Conservation (phyloP, 2,329 filamentous ascomycete genomes). For the Beauveria scarabaeidicola region DNA sequence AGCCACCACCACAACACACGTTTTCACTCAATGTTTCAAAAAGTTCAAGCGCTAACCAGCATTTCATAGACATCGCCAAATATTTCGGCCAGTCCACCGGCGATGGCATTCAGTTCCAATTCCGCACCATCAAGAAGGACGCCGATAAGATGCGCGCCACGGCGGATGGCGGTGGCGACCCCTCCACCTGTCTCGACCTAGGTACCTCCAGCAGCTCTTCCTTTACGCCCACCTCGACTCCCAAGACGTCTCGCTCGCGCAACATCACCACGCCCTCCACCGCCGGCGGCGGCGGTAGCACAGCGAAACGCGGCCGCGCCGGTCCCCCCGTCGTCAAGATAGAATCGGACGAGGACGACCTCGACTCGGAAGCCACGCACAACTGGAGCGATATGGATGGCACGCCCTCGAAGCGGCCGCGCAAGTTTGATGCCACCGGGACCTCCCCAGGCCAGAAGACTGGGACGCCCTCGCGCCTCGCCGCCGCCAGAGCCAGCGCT, state of each 20-base stretch:
- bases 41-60: neutral
- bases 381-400: constrained; percentile 26
- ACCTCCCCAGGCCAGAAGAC: constrained; percentile 16
- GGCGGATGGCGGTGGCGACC: constrained; percentile 36
- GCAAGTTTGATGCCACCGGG: constrained; percentile 15
- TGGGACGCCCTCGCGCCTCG: constrained; percentile 23
- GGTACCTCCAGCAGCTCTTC: constrained; percentile 18
- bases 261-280: constrained; percentile 11
- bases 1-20: neutral
- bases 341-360: constrained; percentile 18
- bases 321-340: constrained; percentile 13
- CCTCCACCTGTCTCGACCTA: constrained; percentile 30
- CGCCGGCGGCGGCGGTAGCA: constrained; percentile 18
- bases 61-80: constrained; percentile 45
- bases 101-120: constrained; percentile 52
- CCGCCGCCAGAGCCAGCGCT: constrained; percentile 25
- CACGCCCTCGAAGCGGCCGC: constrained; percentile 30
- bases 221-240: constrained; percentile 19
- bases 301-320: constrained; percentile 7
- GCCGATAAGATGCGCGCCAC: constrained; percentile 39
- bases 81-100: constrained; percentile 52
- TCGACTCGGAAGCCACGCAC: constrained; percentile 18
- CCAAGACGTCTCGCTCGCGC: constrained; percentile 21
- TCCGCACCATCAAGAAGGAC: constrained; percentile 46
- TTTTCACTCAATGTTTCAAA: neutral